Evolutionary conservation across 140 eudicot genomes (phyloP), one percentile per base, ranked within the genome.

Genomic region (Eryngium alpinum): DNA sequence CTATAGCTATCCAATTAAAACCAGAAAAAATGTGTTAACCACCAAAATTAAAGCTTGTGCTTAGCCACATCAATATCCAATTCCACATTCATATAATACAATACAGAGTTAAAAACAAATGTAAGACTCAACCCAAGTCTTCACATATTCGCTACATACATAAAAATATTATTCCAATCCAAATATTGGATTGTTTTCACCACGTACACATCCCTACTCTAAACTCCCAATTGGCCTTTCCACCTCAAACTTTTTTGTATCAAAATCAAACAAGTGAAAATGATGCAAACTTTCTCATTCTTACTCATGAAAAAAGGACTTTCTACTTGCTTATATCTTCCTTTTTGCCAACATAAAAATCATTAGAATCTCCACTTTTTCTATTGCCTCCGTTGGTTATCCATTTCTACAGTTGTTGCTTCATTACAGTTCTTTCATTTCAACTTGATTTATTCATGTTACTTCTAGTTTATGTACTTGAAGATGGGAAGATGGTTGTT

Each of bases 21-120:
- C 18, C 9, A 6, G 62, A 75, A 75, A 50, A 75, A 46, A 44
- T 75, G 79, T 75, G 79, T 75, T 49, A 75, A 75, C 79, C 79
- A 75, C 63, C 79, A 46, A 75, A n/a, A 27, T 46, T 27, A 49
- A 75, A 79, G 83, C 69, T 79, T 78, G 73, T 78, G 81, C 88
- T 85, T 85, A 82, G 90, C 90, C 88, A 87, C 85, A 77, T 85
- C 90, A 85, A 85, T 84, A 72, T 82, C 90, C 90, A 85, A 83
- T 88, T 78, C 78, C 63, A 62, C 74, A 13, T 3, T 19, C n/a
- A 73, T 38, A 31, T n/a, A 5, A 14, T 29, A 66, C 7, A 38
- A 38, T 13, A 66, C 43, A 18, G 31, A 28, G n/a, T 29, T 29
- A 21, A 32, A 69, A 24, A 34, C 73, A 29, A 70, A 77, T 79